Evolutionary conservation across 371 early-diverging fungal species (phyloP), one percentile per base, ranked within the genome.

Genomic region (Zancudomyces culisetae): DNA sequence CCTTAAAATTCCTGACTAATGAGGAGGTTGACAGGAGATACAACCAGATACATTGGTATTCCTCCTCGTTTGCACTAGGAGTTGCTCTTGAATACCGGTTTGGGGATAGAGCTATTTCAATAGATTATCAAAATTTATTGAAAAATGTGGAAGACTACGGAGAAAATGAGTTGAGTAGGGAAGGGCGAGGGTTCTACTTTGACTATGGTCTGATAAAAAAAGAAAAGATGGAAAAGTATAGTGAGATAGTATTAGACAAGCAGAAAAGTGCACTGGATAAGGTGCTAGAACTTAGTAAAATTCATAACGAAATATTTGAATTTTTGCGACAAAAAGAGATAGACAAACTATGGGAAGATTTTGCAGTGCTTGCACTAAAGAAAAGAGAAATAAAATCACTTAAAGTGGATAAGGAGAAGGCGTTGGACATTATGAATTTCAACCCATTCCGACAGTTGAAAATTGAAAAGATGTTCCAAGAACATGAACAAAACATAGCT

Each of bases 11-110:
- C 20, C 20, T 49, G 30, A 30, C 22, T 12, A 29, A 35, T 13
- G 12, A 18, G 30, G 12, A 3, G 6, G 30, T 29, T 4, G 39
- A 35, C 13, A 18, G 15, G 12, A 8, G 8, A 8, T 12, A 29
- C 8, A 83, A 83, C 62, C 73, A 79, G 55, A 94, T 98, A n/a
- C 98, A 97, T 63, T 99, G 99, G 99, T 98, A 98, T 63, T 95
- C 96, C 15, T 90, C 92, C 56, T 98, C 99, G 3, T 98, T 99
- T 70, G 80, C 99, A 62, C 70, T 99, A 56, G 99, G 98, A 45
- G 93, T 93, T 56, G 95, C 97, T 22, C 84, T 93, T 60, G 90
- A 89, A 64, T 76, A 76, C 55, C 85, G 90, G 67, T 93, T 87
- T 55, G 68, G 68, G 20, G 62, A 69, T 46, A 54, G 61, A 28